Conservation (phyloP, 768 basidiomycete genomes). For the Lactarius tabidus region DNA sequence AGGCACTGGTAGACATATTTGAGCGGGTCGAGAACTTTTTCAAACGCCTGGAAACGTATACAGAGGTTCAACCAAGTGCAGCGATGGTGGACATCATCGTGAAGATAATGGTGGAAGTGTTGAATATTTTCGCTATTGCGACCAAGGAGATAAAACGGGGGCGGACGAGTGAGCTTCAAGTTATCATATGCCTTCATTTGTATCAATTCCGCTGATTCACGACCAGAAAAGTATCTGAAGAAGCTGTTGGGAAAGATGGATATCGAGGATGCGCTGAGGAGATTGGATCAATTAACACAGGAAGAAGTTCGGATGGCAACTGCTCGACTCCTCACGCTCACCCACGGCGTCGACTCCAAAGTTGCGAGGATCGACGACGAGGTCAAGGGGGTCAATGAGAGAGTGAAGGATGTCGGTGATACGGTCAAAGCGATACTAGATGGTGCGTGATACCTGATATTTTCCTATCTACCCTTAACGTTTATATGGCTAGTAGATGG, state of each 20-base stretch:
- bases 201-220: neutral
- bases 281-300: neutral
- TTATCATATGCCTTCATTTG: too few relatives aligned
- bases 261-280: neutral
- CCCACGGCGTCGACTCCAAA: neutral
- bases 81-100: neutral
- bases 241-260: neutral
- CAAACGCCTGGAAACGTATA: neutral
- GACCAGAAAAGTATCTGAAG: neutral
- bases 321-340: neutral
- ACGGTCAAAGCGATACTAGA: neutral
- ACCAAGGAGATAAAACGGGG: constrained; percentile 6
- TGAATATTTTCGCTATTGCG: neutral
- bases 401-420: neutral
- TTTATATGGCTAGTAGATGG: neutral
- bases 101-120: constrained; percentile 1
- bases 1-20: neutral
- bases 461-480: neutral
- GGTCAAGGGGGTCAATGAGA: neutral
- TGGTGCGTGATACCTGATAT: neutral
- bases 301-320: neutral
- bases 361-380: neutral
- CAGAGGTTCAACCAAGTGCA: neutral
- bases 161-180: neutral
- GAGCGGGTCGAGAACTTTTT: neutral